A percentile compares a stretch with the other conserved stretches of the same genome.
These are phyloP conservation scores for Actinomortierella wolfii DNA, from an alignment of 371 early-diverging fungal species.

Conservation along the genomic window DNA sequence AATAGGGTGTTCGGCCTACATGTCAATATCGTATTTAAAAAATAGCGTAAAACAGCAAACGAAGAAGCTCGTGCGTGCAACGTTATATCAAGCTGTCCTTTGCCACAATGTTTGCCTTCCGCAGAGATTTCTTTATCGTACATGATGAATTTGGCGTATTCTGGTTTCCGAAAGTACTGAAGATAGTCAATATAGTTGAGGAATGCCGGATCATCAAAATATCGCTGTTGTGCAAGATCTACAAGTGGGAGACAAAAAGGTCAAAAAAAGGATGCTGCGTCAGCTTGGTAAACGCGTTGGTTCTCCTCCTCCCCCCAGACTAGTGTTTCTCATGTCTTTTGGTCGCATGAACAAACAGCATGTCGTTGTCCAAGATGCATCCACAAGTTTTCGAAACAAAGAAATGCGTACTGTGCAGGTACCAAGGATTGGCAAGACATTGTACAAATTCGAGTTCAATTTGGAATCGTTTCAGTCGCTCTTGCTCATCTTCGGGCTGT, in stretches of 20 bases:
- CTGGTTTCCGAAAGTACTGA: constrained; percentile 88
- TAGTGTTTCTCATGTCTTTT: not conserved
- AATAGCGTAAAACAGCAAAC: not conserved
- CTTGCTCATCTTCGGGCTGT: constrained; percentile 51
- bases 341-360: constrained; percentile 1
- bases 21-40: not conserved
- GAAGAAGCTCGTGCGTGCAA: too few relatives aligned
- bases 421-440: constrained; percentile 94
- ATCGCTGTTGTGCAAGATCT: constrained; percentile 90
- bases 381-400: not conserved
- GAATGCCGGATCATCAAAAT: constrained; percentile 82
- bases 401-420: constrained; percentile 73
- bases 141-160: constrained; percentile 90
- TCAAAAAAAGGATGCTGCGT: constrained; percentile 4
- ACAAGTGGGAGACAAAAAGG: not conserved
- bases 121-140: too few relatives aligned
- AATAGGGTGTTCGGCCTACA: constrained; percentile 1
- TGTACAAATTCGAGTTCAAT: constrained; percentile 95
- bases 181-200: constrained; percentile 88
- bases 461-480: constrained; percentile 69
- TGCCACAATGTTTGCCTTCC: not conserved
- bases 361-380: not conserved
- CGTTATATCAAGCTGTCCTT: too few relatives aligned
- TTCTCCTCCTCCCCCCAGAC: constrained; percentile 1
- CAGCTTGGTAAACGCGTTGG: too few relatives aligned